These are phyloP conservation scores for Dothideomycetes sp. DNA, from an alignment of 2,329 filamentous ascomycete species.

Conservation along the genomic window DNA sequence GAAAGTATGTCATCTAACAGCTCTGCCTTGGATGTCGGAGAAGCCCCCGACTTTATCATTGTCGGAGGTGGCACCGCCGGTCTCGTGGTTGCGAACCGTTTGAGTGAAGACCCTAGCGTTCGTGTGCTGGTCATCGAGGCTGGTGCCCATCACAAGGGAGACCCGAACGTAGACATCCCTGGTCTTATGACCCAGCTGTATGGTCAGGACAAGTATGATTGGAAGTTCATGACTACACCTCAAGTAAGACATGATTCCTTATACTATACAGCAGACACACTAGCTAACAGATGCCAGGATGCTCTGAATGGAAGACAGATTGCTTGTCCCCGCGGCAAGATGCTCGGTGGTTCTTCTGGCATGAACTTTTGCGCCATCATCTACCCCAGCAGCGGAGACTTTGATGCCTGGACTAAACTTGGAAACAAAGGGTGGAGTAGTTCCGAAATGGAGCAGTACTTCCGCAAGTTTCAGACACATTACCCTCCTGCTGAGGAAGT, in stretches of 20 bases:
- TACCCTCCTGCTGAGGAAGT: slow-evolving; percentile 9
- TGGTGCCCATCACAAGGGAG: slow-evolving; percentile 13
- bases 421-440: slow-evolving; percentile 31
- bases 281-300: too few species aligned
- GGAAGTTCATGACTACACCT: slow-evolving; percentile 12
- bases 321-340: slow-evolving; percentile 22
- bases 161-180: slow-evolving; percentile 14
- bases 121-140: slow-evolving; percentile 21
- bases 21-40: background rate
- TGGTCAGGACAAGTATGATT: slow-evolving; percentile 13
- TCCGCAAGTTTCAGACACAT: slow-evolving; percentile 16
- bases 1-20: background rate
- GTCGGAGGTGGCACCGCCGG: slow-evolving; percentile 19
- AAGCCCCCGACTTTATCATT: slow-evolving; percentile 16
- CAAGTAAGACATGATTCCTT: slow-evolving; percentile 1
- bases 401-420: slow-evolving; percentile 24
- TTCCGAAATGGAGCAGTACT: slow-evolving; percentile 31
- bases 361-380: slow-evolving; percentile 23
- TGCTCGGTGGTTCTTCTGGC: slow-evolving; percentile 26
- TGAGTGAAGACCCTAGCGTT: slow-evolving; percentile 17
- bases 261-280: slow-evolving; percentile 4
- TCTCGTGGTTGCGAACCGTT: slow-evolving; percentile 18
- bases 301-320: slow-evolving; percentile 10
- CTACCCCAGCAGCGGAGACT: slow-evolving; percentile 14
- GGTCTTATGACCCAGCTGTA: slow-evolving; percentile 9